Percentiles rank a stretch among this genome's conserved stretches.
Evolutionary conservation across 1,139 yeast species (phyloP).

Genomic region (Magnusiomyces clavatus): DNA sequence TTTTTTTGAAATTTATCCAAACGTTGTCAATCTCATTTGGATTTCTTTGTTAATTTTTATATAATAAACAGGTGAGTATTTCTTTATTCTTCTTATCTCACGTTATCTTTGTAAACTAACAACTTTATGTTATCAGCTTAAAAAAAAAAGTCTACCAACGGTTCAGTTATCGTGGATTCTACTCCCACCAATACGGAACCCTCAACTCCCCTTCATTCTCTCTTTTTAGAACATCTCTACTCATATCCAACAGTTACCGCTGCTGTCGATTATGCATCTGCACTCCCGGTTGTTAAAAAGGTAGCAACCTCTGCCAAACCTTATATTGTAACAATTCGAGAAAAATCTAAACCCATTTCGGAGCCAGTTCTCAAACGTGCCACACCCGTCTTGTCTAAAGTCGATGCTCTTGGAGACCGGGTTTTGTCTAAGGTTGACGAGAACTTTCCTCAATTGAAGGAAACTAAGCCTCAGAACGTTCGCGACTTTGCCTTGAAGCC

Average conservation of each 20-base stretch:
- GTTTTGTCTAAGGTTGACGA: slow-evolving; percentile 29
- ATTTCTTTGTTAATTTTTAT: not conserved
- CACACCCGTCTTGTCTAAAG: slow-evolving; percentile 25
- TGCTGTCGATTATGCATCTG: slow-evolving; percentile 48
- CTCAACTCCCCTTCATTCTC: slow-evolving; percentile 16
- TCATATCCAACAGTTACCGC: slow-evolving; percentile 54
- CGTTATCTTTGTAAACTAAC: not conserved
- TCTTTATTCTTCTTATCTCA: not conserved
- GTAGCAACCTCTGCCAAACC: slow-evolving; percentile 56
- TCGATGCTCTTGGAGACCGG: slow-evolving; percentile 33
- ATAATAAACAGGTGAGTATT: not conserved
- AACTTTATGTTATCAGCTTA: not conserved
- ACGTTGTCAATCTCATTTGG: not conserved
- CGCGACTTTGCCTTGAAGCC: slow-evolving; percentile 29
- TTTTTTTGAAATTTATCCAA: not conserved
- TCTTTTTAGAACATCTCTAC: slow-evolving; percentile 37
- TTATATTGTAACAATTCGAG: slow-evolving; percentile 37
- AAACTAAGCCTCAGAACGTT: slow-evolving; percentile 32
- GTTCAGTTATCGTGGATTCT: slow-evolving; percentile 4
- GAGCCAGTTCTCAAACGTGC: slow-evolving; percentile 31
- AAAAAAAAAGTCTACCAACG: slow-evolving; percentile 5
- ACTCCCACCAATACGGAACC: not conserved
- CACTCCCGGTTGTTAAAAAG: slow-evolving; percentile 51
- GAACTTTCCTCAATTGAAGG: slow-evolving; percentile 31
- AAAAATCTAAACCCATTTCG: slow-evolving; percentile 27